A percentile compares a stretch with the other conserved stretches of the same genome.
Evolutionary conservation across 2,329 filamentous ascomycete species (phyloP).

Genomic region (Westerdykella ornata): DNA sequence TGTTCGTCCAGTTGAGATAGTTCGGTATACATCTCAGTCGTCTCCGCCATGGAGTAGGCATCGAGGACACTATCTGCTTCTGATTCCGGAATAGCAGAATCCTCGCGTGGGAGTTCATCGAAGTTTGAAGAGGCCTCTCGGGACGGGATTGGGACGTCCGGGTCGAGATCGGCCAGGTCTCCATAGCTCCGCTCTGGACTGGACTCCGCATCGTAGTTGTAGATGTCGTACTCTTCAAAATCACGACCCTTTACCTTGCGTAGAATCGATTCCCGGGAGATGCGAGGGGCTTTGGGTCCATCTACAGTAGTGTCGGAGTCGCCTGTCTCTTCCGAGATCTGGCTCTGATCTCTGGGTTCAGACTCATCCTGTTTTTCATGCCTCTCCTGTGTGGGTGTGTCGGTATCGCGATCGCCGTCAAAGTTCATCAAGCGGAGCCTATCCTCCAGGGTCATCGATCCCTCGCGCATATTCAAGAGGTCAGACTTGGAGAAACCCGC

Average conservation of each 20-base stretch:
- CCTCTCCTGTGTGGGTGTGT: conserved; percentile 34
- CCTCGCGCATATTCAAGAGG: conserved; percentile 65
- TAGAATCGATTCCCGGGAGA: conserved; percentile 90
- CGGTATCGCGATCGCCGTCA: conserved; percentile 44
- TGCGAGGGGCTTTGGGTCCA: conserved; percentile 65
- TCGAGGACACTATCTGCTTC: conserved; percentile 47
- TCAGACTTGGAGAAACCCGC: conserved; percentile 68
- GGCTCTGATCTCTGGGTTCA: conserved; percentile 19
- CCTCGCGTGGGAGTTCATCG: conserved; percentile 54
- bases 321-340: conserved; percentile 35
- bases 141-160: conserved; percentile 83
- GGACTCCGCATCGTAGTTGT: conserved; percentile 41
- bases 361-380: conserved; percentile 24
- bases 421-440: conserved; percentile 83
- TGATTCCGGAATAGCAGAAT: conserved; percentile 56
- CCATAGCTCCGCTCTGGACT: conserved; percentile 51
- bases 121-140: conserved; percentile 62
- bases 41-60: conserved; percentile 53
- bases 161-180: conserved; percentile 59
- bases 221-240: conserved; percentile 43
- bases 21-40: conserved; percentile 55
- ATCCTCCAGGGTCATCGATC: conserved; percentile 76
- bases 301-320: conserved; percentile 26
- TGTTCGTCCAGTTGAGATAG: conserved; percentile 40
- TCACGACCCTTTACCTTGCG: conserved; percentile 68